Base-by-base conservation (phyloP, 1,284 basidiomycete species). In the Hemileia vastatrix region DNA sequence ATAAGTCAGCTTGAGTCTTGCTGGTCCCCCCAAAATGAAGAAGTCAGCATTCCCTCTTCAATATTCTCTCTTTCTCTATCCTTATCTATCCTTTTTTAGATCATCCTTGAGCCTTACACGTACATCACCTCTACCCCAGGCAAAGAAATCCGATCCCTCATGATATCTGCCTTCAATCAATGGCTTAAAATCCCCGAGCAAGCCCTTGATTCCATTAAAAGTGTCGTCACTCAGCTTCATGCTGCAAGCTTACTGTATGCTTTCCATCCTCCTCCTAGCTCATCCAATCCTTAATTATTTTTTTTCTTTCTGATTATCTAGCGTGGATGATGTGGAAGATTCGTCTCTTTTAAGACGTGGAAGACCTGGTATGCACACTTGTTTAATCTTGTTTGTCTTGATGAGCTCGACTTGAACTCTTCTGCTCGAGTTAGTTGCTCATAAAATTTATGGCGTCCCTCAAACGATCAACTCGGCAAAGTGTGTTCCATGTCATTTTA, bases 381-480 rank as follows among this genome's bases (percentile, higher is more conserved):
- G 45, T 13, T 21, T 9, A n/a, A 23, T 18, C 36, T 45, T 24
- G 51, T 49, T 47, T 19, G 31, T 32, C 43, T 19, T 18, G 31
- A 45, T n/a, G n/a, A 24, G 13, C 8, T 15, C 21, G 24, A 4
- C 32, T n/a, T 51, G 57, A 55, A 63, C 58, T 49, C 63, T 32
- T 15, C 40, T 43, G 18, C 54, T 54, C 21, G n/a, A 54, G 54
- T 32, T 75, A 83, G 92, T 94, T 13, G 85, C 90, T 0, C 93
- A 98, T 78, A 90, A 88, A 78, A 91, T 97, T 67, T 98, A 94
- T 71, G 94, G 94, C 1, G 78, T 95, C 1, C 90, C 94, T 0
- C 93, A 97, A 74, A 96, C 94, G 0, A 93, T 98, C 79, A 99
- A 99, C 75, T 86, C 89, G 0, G 94, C 93, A 1, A 97, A 97